Evolutionary conservation across 805 yeast genomes (phyloP), one percentile per base, ranked within the genome.

Genomic region (Saccharomycopsis sp.): DNA sequence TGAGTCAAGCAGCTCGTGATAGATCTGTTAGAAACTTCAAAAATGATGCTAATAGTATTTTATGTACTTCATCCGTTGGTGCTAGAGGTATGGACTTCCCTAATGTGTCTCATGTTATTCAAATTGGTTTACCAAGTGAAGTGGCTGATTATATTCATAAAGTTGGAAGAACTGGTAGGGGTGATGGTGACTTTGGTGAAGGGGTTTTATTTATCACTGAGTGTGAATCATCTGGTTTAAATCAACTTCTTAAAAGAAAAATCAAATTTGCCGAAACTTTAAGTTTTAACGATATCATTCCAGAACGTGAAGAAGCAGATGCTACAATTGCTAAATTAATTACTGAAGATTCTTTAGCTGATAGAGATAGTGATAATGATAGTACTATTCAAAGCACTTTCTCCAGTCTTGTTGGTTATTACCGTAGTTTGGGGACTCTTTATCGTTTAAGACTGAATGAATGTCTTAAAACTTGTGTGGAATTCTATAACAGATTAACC

Each of bases 81-180:
- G 96, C 96, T 12, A 76, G 97, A 63, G 97, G 97, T 51, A 78
- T 89, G 80, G 96, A 89, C 64, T 84, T 89, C 70, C 92, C 88
- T 42, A 74, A 75, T 51, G 94, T 89, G 21, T 62, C 86, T 20
- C 84, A 85, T 55, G 96, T 89, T 39, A 64, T 82, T 51, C 96
- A 89, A 64, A 59, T 85, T 40, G 83, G 89, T 49, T 69, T 78
- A n/a, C 84, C 92, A 46, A 61, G 69, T 35, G 84, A 79, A 43
- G 61, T 76, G 19, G 74, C 88, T n/a, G 79, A 81, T 48, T 87
- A 88, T 57, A 76, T 87, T 44, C 97, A 89, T 62, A 79, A 95
- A 60, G 79, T 89, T 54, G 97, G 97, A 45, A 79, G 97, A 69
- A 89, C 96, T 13, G 97, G 94, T 32, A 76, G 97, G 63, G 94